Evolutionary conservation across 2,329 filamentous ascomycete species (phyloP).

Genomic region (Colletotrichum australisinense): DNA sequence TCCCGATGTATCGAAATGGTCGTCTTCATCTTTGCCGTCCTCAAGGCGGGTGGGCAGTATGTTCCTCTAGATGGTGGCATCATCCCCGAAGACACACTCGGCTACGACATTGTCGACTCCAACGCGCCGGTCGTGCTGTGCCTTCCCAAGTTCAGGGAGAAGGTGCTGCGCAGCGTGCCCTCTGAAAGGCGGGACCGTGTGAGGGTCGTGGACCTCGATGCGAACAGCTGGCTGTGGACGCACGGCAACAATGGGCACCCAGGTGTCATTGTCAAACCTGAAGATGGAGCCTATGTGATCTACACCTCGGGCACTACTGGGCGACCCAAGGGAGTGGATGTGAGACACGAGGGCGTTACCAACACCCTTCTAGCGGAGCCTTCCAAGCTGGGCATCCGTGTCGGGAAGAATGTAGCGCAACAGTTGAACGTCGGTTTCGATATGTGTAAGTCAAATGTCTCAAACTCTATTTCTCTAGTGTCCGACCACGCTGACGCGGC

Average conservation of each 20-base stretch:
- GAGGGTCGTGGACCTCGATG: slow-evolving; percentile 32
- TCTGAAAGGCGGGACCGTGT: slow-evolving; percentile 13
- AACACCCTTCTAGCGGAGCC: slow-evolving; percentile 21
- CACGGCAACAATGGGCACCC: slow-evolving; percentile 33
- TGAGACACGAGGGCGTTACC: slow-evolving; percentile 55
- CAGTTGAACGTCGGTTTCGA: slow-evolving; percentile 70
- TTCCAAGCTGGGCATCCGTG: slow-evolving; percentile 57
- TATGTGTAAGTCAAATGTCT: slow-evolving; percentile 60
- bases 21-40: slow-evolving; percentile 65
- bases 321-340: slow-evolving; percentile 68
- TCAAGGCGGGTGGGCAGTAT: slow-evolving; percentile 69
- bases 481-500: slow-evolving; percentile 10
- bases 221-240: slow-evolving; percentile 30
- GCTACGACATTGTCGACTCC: slow-evolving; percentile 60
- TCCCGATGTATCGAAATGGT: slow-evolving; percentile 68
- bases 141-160: slow-evolving; percentile 43
- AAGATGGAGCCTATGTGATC: slow-evolving; percentile 59
- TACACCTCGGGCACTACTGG: slow-evolving; percentile 71
- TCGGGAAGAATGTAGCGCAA: slow-evolving; percentile 64
- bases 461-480: neutral
- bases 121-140: slow-evolving; percentile 58
- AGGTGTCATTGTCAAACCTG: slow-evolving; percentile 44
- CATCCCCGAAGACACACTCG: slow-evolving; percentile 59
- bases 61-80: slow-evolving; percentile 68
- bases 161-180: slow-evolving; percentile 28